Evolutionary conservation across 2,329 filamentous ascomycete genomes (phyloP), one percentile per base, ranked within the genome.

Genomic region (Myotisia sp.): DNA sequence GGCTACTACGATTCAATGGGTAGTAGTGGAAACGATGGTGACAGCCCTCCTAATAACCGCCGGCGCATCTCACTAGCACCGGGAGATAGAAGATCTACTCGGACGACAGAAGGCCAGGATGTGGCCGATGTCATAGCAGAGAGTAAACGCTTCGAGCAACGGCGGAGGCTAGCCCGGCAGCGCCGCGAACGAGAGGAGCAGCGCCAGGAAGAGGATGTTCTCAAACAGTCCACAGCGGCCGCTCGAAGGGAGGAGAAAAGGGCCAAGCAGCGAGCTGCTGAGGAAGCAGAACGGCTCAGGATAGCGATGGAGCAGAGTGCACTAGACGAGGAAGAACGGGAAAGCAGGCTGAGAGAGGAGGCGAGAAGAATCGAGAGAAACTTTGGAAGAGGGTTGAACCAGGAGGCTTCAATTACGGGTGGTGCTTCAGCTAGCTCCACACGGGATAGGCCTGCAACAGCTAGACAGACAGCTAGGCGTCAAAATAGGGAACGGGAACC

Each of bases 241-340:
- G 22, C 26, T 1, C 17, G 33, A 18, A 17, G 14, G 16, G 21
- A n/a, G 3, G 6, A 26, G 4, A 30, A 19, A 5, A 37, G 32
- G 14, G 26, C 9, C 9, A 33, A 39, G 23, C 36, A 39, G 23
- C 23, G 30, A 17, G n/a, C 27, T 5, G 7, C 32, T 5, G 14
- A 16, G 12, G 34, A 40, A 24, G 42, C 40, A 4, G 33, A 37
- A 10, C 18, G 10, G n/a, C 9, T 30, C 5, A 17, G 9, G 29
- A 8, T 12, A 30, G 29, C 29, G 10, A 6, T 21, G 14, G 3
- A 21, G 10, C 18, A 17, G 9, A 30, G 37, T 26, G 1, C 12
- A 9, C 3, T 6, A 21, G 30, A 33, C 4, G 20, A 33, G 21
- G 14, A 10, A 14, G 20, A 29, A 22, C 9, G 27, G 18, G 2